Base-by-base conservation (phyloP, 352 stramenopile genomes). In the Phytophthora pini region DNA sequence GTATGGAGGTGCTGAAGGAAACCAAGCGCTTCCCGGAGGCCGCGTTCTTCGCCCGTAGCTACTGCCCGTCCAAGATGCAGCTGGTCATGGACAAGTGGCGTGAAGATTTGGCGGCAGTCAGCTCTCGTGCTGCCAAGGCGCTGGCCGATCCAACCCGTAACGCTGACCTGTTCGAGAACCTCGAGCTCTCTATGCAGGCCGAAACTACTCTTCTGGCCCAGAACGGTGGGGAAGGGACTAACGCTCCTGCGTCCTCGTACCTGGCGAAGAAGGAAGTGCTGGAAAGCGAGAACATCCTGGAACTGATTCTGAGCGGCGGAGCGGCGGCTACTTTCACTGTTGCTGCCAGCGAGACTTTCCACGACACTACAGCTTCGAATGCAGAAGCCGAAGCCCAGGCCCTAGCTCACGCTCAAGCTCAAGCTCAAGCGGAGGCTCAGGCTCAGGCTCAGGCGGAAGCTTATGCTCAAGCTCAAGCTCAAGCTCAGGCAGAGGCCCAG, bases 11-110 rank as follows among this genome's bases (percentile, higher is more conserved):
- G 56, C 83, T 99, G 32, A 89, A 98, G 50, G 82, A 96, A 39
- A 98, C 94, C 0, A 97, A 98, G 61, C 84, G 97, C 38, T 86
- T 99, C 47, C 97, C 98, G 6, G 98, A 99, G 73, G 98, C 98
- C 20, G 97, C 98, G 0, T 99, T 99, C 77, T 99, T 99, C 77
- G 96, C 97, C 12, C 92, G 98, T 43, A 99, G 97, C 29, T 99
- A 99, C 76, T 87, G 98, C 29, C 98, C 98, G 43, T 98, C 94
- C 1, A 92, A 96, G 61, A 96, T 99, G 39, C 76, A 93, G 26
- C 74, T 97, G n/a, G 95, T 99, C 60, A 97, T 99, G 59, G 87
- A 92, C 45, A 79, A 98, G 47, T 99, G 98, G 98, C 98, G 98
- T 61, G 79, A 97, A 54, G 95, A 99, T 68, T 79, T 99, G 15